Percentiles rank a stretch among this genome's conserved stretches.
Evolutionary conservation across 1,284 basidiomycete species (phyloP).

Genomic region (Leccinum subspadiceum): DNA sequence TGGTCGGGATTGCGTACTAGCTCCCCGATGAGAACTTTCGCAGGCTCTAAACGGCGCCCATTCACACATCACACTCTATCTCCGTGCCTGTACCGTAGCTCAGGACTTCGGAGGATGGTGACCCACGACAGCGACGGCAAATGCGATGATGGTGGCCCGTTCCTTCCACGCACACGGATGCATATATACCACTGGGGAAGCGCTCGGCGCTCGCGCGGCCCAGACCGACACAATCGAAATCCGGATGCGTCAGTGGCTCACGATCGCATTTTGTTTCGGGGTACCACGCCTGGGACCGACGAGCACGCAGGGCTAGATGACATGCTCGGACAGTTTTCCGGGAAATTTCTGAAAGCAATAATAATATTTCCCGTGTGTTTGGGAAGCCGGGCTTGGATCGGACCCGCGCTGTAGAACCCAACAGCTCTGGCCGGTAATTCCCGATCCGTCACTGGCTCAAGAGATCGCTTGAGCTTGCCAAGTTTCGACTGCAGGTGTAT

Average conservation of each 20-base stretch:
- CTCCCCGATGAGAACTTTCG: background rate
- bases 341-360: background rate
- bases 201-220: background rate
- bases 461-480: background rate
- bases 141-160: background rate
- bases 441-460: background rate
- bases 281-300: background rate
- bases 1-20: background rate
- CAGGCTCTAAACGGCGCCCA: background rate
- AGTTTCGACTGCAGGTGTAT: background rate
- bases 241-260: background rate
- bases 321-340: background rate
- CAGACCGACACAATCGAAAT: background rate
- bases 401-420: slow-evolving; percentile 18
- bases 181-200: background rate
- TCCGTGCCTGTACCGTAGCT: background rate
- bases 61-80: background rate
- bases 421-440: slow-evolving; percentile 18
- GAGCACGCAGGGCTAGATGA: background rate
- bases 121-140: background rate
- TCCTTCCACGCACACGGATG: background rate
- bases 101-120: background rate
- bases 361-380: background rate
- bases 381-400: background rate
- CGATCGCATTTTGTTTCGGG: background rate